These are phyloP conservation scores for Mycena metata DNA, from an alignment of 768 basidiomycete species.

Conservation along the genomic window DNA sequence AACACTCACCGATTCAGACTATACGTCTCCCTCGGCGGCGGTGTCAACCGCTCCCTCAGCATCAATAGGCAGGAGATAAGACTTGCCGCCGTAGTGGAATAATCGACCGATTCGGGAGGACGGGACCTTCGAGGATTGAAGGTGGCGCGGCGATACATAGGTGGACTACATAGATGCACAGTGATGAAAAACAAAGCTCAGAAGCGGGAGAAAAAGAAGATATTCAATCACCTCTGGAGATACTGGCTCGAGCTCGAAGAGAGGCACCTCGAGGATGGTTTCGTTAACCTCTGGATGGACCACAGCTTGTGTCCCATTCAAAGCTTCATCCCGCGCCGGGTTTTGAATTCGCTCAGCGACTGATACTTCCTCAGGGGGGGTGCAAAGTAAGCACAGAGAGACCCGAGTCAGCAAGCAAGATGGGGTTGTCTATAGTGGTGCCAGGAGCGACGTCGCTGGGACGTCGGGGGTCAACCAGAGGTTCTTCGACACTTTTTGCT, in stretches of 20 bases:
- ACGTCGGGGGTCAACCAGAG: neutral
- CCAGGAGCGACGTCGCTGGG: neutral
- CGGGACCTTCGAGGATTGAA: slow-evolving; percentile 90
- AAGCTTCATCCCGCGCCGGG: neutral
- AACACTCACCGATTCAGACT: slow-evolving; percentile 83
- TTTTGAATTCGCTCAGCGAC: neutral
- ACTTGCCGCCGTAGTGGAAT: slow-evolving; percentile 92
- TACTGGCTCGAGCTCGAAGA: neutral
- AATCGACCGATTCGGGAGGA: slow-evolving; percentile 90
- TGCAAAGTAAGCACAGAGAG: neutral
- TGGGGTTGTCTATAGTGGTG: neutral
- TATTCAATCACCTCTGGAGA: neutral
- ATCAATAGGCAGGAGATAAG: slow-evolving; percentile 60
- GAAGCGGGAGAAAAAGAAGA: neutral
- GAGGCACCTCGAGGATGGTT: neutral
- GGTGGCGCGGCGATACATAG: slow-evolving; percentile 51
- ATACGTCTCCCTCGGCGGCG: slow-evolving; percentile 95
- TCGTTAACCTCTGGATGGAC: neutral
- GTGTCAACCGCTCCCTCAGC: slow-evolving; percentile 89
- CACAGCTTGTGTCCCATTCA: neutral
- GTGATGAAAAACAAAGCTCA: neutral
- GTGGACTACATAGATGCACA: slow-evolving; percentile 15
- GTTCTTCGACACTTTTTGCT: neutral
- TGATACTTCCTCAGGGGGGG: neutral
- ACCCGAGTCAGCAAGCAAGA: neutral